Conservation (phyloP, 148 eudicot genomes). For the Drosera capensis region DNA sequence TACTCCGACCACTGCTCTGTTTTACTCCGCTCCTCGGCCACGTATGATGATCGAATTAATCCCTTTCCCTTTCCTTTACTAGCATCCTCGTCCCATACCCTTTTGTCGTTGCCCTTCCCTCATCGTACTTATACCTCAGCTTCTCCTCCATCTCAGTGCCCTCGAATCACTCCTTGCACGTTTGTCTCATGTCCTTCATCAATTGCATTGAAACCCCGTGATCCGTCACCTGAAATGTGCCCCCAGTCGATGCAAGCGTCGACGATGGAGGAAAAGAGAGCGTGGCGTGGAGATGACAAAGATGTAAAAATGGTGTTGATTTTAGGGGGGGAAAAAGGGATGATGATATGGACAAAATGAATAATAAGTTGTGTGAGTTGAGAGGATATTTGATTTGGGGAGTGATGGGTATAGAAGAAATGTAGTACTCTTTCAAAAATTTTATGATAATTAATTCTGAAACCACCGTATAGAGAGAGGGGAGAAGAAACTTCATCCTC, state of each 20-base stretch:
- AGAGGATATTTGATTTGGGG: too few species aligned
- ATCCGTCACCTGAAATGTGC: slow-evolving; percentile 58
- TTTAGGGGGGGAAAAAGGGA: too few species aligned
- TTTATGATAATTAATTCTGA: too few species aligned
- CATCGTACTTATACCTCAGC: slow-evolving; percentile 36
- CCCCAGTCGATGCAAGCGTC: slow-evolving; percentile 66
- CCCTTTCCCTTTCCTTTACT: slow-evolving; percentile 31
- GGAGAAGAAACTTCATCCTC: too few species aligned
- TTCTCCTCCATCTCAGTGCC: slow-evolving; percentile 32
- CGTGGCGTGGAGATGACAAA: slow-evolving; percentile 35
- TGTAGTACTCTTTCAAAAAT: too few species aligned
- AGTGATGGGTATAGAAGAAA: too few species aligned
- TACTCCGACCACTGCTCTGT: slow-evolving; percentile 62
- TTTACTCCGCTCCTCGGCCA: slow-evolving; percentile 52
- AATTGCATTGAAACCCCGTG: slow-evolving; percentile 46
- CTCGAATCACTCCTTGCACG: slow-evolving; percentile 47
- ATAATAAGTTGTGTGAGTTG: too few species aligned
- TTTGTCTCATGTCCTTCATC: slow-evolving; percentile 34
- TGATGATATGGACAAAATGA: too few species aligned
- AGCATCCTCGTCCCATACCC: slow-evolving; percentile 92
- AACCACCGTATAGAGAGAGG: too few species aligned
- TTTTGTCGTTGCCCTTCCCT: slow-evolving; percentile 38
- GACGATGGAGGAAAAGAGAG: slow-evolving; percentile 11
- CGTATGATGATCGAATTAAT: slow-evolving; percentile 88
- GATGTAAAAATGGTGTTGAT: neutral